phyloP scores from a whole-genome alignment of 495 filamentous ascomycete species.

The Tuber aestivum region DNA sequence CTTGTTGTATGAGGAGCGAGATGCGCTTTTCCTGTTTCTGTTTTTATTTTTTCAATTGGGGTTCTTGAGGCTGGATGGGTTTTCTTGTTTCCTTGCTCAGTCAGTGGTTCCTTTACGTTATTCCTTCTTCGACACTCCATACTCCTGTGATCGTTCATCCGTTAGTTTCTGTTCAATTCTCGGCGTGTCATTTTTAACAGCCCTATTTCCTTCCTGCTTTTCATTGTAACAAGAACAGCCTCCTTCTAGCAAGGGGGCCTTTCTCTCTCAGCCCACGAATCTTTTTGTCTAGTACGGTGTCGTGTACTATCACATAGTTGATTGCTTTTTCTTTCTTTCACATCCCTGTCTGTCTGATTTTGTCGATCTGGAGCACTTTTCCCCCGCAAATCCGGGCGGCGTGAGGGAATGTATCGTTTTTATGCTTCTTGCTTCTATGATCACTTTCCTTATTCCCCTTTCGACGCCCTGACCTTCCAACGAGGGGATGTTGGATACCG shows the following conservation, averaged over 20 bases:
- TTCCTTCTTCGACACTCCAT: background rate
- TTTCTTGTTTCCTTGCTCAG: background rate
- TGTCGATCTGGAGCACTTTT: background rate
- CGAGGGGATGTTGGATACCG: background rate
- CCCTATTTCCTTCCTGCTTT: background rate
- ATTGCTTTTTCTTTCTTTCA: slow-evolving; percentile 1
- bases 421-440: background rate
- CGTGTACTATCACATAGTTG: background rate
- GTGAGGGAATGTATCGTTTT: background rate
- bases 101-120: background rate
- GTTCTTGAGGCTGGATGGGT: background rate
- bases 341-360: background rate
- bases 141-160: background rate
- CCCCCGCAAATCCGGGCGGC: background rate
- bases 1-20: background rate
- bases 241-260: background rate
- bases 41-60: background rate
- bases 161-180: background rate
- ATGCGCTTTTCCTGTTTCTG: background rate
- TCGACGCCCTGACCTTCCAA: background rate
- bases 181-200: background rate
- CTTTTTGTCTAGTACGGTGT: background rate
- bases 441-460: slow-evolving; percentile 1
- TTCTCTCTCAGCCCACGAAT: background rate
- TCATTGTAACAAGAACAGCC: background rate